A percentile compares a stretch with the other conserved stretches of the same genome.
These are phyloP conservation scores for Jatropha curcas DNA, from an alignment of 345 rosid genomes.

Conservation along the genomic window DNA sequence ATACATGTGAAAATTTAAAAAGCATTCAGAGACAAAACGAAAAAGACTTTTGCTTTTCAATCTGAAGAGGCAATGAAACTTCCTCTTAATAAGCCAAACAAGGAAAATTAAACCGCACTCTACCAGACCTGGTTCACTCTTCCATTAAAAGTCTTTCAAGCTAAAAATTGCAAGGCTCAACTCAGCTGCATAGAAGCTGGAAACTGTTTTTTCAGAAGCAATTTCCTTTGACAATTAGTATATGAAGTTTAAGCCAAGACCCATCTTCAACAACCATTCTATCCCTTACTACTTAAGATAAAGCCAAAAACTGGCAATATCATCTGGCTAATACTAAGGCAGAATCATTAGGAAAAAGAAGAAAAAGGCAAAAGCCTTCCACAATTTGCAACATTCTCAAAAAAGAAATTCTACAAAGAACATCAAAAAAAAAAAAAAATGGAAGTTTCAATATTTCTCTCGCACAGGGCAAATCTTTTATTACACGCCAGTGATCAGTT, in stretches of 20 bases:
- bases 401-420: too few relatives aligned
- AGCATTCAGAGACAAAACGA: not conserved
- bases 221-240: not conserved
- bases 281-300: not conserved
- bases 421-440: not conserved
- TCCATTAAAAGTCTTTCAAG: not conserved
- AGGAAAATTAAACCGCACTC: not conserved
- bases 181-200: not conserved
- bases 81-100: constrained; percentile 1
- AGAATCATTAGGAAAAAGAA: too few relatives aligned
- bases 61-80: not conserved
- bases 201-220: not conserved
- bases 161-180: not conserved
- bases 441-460: not conserved
- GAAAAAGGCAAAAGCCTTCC: not conserved
- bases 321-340: not conserved
- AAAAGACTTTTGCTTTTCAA: not conserved
- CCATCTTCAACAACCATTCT: not conserved
- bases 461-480: not conserved
- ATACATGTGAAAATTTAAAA: not conserved
- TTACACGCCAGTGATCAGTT: not conserved
- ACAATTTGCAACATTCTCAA: too few relatives aligned
- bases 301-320: not conserved
- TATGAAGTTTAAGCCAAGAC: not conserved
- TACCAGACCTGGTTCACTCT: not conserved